Evolutionary conservation across 768 basidiomycete species (phyloP).

Genomic region (Suillus occidentalis): DNA sequence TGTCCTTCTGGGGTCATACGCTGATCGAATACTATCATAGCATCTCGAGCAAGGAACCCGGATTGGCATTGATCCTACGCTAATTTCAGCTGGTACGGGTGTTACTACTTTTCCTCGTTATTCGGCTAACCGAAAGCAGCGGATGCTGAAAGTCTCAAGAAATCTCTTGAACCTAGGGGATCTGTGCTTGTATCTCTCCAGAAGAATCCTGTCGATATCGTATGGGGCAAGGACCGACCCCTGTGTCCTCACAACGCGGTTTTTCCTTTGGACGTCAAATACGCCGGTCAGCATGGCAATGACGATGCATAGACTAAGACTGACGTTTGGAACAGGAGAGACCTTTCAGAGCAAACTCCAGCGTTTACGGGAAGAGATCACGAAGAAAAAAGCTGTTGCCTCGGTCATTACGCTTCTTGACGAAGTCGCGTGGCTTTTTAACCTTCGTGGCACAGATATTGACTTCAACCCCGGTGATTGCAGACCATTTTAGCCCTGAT

Average conservation of each 20-base stretch:
- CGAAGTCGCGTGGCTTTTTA: conserved; percentile 93
- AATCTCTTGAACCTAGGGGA: conserved; percentile 51
- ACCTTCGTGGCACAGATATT: conserved; percentile 90
- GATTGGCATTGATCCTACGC: conserved; percentile 81
- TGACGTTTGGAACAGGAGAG: conserved; percentile 44
- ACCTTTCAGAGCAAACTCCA: conserved; percentile 65
- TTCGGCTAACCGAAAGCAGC: conserved; percentile 33
- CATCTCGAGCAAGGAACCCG: conserved; percentile 59
- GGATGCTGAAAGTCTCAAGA: conserved; percentile 64
- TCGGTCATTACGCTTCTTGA: conserved; percentile 87
- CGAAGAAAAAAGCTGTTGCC: conserved; percentile 54
- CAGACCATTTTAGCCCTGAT: conserved; percentile 2
- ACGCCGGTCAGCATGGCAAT: conserved; percentile 50
- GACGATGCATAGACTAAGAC: background rate
- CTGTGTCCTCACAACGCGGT: conserved; percentile 64
- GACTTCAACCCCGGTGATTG: conserved; percentile 72
- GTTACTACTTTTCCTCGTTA: background rate
- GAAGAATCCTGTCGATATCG: conserved; percentile 74
- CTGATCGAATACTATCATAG: conserved; percentile 33
- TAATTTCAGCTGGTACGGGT: conserved; percentile 61
- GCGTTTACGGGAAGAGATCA: conserved; percentile 64
- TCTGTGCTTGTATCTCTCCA: conserved; percentile 66
- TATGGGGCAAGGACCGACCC: conserved; percentile 74
- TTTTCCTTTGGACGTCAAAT: conserved; percentile 70
- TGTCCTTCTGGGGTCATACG: background rate